Conservation (phyloP, 768 basidiomycete genomes). For the Termitomyces eurrhizus region DNA sequence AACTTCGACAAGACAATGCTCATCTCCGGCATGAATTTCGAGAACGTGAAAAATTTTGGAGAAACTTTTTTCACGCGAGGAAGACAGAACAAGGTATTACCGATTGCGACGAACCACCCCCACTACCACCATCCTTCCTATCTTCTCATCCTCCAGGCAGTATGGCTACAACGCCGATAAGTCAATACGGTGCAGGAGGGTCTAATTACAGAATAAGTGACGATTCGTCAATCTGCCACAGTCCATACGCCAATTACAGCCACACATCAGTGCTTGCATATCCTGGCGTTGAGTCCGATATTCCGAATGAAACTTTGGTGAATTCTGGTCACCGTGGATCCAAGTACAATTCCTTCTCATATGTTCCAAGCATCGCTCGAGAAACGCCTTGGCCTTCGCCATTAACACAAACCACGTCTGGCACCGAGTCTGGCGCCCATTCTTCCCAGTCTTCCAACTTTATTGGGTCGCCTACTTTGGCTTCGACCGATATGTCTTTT, state of each 20-base stretch:
- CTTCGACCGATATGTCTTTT: constrained; percentile 32
- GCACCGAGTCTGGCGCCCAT: constrained; percentile 37
- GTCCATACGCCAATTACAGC: constrained; percentile 43
- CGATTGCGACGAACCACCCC: constrained; percentile 49
- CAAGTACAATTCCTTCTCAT: constrained; percentile 53
- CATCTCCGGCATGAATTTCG: constrained; percentile 61
- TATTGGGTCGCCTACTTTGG: constrained; percentile 53
- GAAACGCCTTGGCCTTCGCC: constrained; percentile 37
- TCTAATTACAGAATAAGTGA: constrained; percentile 49
- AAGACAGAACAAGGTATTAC: constrained; percentile 48
- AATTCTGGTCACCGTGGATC: constrained; percentile 37
- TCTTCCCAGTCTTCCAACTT: constrained; percentile 52
- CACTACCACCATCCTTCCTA: constrained; percentile 43
- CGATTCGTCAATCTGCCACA: constrained; percentile 39
- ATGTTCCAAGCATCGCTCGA: constrained; percentile 30
- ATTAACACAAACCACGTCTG: constrained; percentile 28
- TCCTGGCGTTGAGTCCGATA: constrained; percentile 21
- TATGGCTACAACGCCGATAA: constrained; percentile 26
- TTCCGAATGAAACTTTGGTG: constrained; percentile 26
- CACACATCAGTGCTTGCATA: constrained; percentile 48
- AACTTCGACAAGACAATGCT: constrained; percentile 61
- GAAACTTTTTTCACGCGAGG: constrained; percentile 61
- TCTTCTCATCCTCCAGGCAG: constrained; percentile 27
- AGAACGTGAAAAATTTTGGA: constrained; percentile 75
- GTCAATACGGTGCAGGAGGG: constrained; percentile 32